Base-by-base conservation (phyloP, 1,284 basidiomycete genomes). In the Trichosporon faecale region DNA sequence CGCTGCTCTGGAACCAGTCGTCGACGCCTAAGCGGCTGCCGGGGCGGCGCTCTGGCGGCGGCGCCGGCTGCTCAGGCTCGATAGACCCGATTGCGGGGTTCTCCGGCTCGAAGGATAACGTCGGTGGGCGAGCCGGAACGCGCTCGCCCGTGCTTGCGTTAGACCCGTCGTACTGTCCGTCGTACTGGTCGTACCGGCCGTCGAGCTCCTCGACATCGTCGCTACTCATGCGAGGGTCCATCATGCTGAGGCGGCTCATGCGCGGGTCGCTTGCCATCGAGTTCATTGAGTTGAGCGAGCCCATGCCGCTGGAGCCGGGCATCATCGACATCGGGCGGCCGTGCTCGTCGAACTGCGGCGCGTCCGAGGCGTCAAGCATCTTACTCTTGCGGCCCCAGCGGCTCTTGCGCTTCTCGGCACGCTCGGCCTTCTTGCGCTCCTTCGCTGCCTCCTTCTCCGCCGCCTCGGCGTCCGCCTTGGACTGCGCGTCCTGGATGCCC, bases 401-500 rank as follows among this genome's bases (percentile, higher is more conserved):
- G 21, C 65, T 67, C 65, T 68, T 61, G 23, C 69, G 65, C 25
- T 60, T 66, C 16, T 68, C 67, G 64, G 40, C 64, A 44, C 63
- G 63, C 23, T 69, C 70, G 21, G 44, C 52, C 63, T 67, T 67
- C 21, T 64, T 64, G 21, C 67, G 57, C 18, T 70, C 73, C 66
- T 72, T 66, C 1, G 55, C 66, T 4, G 49, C 66, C 37, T 64
- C 33, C 35, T 35, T 65, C 52, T n/a, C 70, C 60, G 73, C 70
- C 18, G 12, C 64, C 31, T 77, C 77, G 23, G 73, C 73, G 18
- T 69, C 71, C 35, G 65, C 72, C n/a, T 69, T 69, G 63, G 72
- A 64, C 57, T 76, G 70, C 8, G 71, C 66, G 46, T 79, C 79
- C 68, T 80, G 73, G 3, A 79, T 76, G 1, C 71, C 61, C 46